Evolutionary conservation across 73 alveolate genomes (phyloP).

Genomic region (Paramecium biaurelia): DNA sequence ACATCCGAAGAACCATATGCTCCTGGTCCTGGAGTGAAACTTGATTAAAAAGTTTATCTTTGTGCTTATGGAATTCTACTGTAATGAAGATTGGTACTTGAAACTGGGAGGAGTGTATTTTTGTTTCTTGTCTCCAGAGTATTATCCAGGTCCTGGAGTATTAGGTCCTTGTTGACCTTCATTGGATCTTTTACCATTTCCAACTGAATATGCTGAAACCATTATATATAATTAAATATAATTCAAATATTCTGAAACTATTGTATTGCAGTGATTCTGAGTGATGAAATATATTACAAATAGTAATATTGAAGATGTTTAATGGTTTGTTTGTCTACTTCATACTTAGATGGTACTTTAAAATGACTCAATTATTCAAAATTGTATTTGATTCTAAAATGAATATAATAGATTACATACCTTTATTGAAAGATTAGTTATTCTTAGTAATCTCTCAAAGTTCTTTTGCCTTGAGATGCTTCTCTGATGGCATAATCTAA

Average conservation of each 20-base stretch:
- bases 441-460: neutral
- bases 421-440: neutral
- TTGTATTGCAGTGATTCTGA: neutral
- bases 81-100: neutral
- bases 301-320: neutral
- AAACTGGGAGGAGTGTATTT: conserved; percentile 34
- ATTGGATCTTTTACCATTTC: conserved; percentile 23
- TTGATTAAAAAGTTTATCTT: conserved; percentile 23
- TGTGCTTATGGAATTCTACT: conserved; percentile 8
- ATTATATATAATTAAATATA: neutral
- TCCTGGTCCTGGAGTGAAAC: conserved; percentile 47
- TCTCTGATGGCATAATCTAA: conserved; percentile 40
- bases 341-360: conserved; percentile 28
- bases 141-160: conserved; percentile 47
- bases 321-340: neutral
- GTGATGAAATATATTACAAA: neutral
- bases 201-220: conserved; percentile 50
- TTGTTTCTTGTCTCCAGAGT: neutral
- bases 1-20: conserved; percentile 29
- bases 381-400: conserved; percentile 2
- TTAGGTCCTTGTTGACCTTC: neutral
- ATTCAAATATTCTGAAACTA: neutral
- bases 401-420: neutral
- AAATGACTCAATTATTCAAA: neutral
- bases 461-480: conserved; percentile 37